A percentile compares a stretch with the other conserved stretches of the same genome.
Evolutionary conservation across 2,329 filamentous ascomycete species (phyloP).

Genomic region (Diaporthe citriasiana): DNA sequence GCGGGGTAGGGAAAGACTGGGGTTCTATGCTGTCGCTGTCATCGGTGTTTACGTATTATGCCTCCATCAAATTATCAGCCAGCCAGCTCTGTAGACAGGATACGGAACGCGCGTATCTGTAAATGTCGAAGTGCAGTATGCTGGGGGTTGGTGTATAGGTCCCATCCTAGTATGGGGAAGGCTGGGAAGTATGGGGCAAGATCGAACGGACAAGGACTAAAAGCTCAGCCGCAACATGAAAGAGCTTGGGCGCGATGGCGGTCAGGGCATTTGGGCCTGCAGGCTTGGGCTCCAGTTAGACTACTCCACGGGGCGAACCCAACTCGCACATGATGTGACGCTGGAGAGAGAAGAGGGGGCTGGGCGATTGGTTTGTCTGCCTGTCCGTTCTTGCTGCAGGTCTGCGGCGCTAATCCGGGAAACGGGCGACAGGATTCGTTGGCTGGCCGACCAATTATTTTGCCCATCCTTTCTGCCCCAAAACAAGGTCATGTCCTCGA

Average conservation of each 20-base stretch:
- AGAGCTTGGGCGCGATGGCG: conserved; percentile 37
- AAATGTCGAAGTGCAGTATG: conserved; percentile 19
- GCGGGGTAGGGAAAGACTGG: background rate
- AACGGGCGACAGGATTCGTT: conserved; percentile 25
- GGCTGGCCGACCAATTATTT: conserved; percentile 36
- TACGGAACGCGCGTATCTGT: background rate
- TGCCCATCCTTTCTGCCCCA: background rate
- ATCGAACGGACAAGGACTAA: background rate
- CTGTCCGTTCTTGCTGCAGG: conserved; percentile 7
- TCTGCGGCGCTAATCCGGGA: conserved; percentile 30
- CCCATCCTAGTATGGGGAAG: conserved; percentile 38
- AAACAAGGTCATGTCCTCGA: conserved; percentile 11
- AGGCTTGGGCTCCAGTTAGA: conserved; percentile 20
- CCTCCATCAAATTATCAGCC: conserved; percentile 5
- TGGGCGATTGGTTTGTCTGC: conserved; percentile 14
- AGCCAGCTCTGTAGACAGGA: background rate
- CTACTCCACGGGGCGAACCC: conserved; percentile 27
- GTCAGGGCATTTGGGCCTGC: conserved; percentile 28
- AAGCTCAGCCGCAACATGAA: conserved; percentile 7
- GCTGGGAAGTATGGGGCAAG: conserved; percentile 39
- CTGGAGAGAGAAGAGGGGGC: conserved; percentile 12
- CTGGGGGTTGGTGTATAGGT: conserved; percentile 30
- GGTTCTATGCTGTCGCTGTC: conserved; percentile 27
- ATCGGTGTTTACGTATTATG: conserved; percentile 33
- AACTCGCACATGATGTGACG: conserved; percentile 29